Base-by-base conservation (phyloP, 2,329 filamentous ascomycete genomes). In the Phialophora macrospora region DNA sequence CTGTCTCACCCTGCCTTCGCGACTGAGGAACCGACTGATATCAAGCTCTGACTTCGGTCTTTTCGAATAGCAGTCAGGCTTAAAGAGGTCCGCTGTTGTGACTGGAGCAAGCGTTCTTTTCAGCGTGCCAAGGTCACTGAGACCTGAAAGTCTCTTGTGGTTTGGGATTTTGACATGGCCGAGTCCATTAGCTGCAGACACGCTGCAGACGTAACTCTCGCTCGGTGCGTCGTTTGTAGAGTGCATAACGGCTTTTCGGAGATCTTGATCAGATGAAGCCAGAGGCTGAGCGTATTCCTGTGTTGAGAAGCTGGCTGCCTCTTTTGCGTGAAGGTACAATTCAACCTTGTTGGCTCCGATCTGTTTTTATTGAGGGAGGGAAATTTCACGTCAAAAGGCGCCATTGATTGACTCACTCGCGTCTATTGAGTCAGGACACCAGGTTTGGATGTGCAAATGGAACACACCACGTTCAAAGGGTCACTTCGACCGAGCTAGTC, bases 11-110 rank as follows among this genome's bases (percentile, higher is more conserved):
- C 34, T 38, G 26, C 55, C 55, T 28, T 57, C 55, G 32, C 55
- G 38, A 46, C 55, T 57, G 55, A 57, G 38, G 14, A 57, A 57
- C 8, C 44, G 38, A n/a, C 55, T 44, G 34, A 57, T 34, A 46
- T 57, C 38, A n/a, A 44, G 38, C 38, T 7, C 17, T n/a, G 38
- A 44, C 38, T 44, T 44, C 6, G 38, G 38, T 17, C 38, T 44
- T 20, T n/a, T n/a, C 17, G 38, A 44, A 44, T 44, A 44, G 38
- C 38, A 44, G 8, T 44, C 38, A n/a, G 14, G 14, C 38, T 44
- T 44, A 17, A 44, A 44, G 6, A 44, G 38, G 5, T 44, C 38
- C 38, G 38, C 17, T 17, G 38, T 44, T 44, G 38, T 44, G 17
- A 44, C 17, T 44, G 38, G 38, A n/a, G 38, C 38, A 44, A 44